phyloP scores from a whole-genome alignment of 1,284 basidiomycete genomes.

The Papiliotrema flavescens region DNA sequence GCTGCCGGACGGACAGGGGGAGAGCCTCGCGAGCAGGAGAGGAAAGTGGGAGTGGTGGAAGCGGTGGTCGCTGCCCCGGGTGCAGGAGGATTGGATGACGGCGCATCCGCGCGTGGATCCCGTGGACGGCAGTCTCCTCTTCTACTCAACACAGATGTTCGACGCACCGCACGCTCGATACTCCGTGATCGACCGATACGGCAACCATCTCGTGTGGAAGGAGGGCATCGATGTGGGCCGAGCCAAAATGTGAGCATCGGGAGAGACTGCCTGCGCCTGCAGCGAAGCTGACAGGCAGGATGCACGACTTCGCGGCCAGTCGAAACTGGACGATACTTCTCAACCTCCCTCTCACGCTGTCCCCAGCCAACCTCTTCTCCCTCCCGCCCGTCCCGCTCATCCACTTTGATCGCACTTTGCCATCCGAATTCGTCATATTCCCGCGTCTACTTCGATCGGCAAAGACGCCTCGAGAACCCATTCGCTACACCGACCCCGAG shows the following conservation, averaged over 20 bases:
- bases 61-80: constrained; percentile 24
- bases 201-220: constrained; percentile 38
- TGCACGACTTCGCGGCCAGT: constrained; percentile 54
- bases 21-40: constrained; percentile 24
- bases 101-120: constrained; percentile 54
- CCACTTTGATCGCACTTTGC: constrained; percentile 48
- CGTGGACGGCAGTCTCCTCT: constrained; percentile 50
- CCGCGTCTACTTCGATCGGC: constrained; percentile 42
- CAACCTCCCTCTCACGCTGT: constrained; percentile 53
- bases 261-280: no score
- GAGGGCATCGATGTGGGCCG: constrained; percentile 35
- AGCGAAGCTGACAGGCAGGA: constrained; percentile 42
- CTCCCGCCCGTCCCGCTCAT: constrained; percentile 50
- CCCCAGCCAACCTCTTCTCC: constrained; percentile 50
- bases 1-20: constrained; percentile 29
- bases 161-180: constrained; percentile 49
- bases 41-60: constrained; percentile 27
- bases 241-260: constrained; percentile 42
- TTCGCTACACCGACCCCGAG: constrained; percentile 48
- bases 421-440: constrained; percentile 51
- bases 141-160: constrained; percentile 52
- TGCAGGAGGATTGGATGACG: constrained; percentile 52
- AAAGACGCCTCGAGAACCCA: constrained; percentile 29
- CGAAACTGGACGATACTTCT: constrained; percentile 51
- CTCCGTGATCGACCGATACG: constrained; percentile 49